Evolutionary conservation across 2,329 filamentous ascomycete genomes (phyloP).

Genomic region (Grosmannia clavigera): DNA sequence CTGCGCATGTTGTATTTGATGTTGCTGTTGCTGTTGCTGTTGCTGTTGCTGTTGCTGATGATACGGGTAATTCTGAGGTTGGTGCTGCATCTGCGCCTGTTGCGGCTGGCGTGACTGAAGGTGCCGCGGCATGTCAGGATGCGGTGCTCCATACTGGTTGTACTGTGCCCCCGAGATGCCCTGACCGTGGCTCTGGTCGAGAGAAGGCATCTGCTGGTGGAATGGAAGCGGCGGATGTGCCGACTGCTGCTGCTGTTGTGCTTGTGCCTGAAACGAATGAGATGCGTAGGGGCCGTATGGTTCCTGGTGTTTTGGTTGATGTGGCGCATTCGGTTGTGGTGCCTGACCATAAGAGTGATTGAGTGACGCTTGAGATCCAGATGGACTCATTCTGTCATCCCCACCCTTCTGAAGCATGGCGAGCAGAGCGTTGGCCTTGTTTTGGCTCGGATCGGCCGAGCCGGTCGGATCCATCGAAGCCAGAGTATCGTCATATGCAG

Average conservation of each 20-base stretch:
- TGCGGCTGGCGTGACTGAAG: not conserved
- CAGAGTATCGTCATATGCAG: not conserved
- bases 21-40: not conserved
- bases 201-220: constrained; percentile 1
- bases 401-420: constrained; percentile 33
- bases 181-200: not conserved
- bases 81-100: not conserved
- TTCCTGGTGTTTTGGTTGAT: constrained; percentile 35
- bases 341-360: constrained; percentile 33
- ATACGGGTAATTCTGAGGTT: not conserved
- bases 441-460: constrained; percentile 14
- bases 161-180: not conserved
- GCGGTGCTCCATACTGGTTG: not conserved
- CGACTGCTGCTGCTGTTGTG: not conserved
- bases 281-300: constrained; percentile 29
- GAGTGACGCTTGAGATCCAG: constrained; percentile 33
- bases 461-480: not conserved
- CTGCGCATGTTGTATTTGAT: not conserved
- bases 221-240: constrained; percentile 2
- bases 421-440: constrained; percentile 39
- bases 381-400: not conserved
- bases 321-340: constrained; percentile 38
- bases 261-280: constrained; percentile 2
- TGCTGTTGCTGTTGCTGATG: constrained; percentile 1
- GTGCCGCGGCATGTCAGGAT: constrained; percentile 1